Evolutionary conservation across 176 grass and related monocot genomes (phyloP), one percentile per base, ranked within the genome.

Genomic region (Aegilops tauschii): DNA sequence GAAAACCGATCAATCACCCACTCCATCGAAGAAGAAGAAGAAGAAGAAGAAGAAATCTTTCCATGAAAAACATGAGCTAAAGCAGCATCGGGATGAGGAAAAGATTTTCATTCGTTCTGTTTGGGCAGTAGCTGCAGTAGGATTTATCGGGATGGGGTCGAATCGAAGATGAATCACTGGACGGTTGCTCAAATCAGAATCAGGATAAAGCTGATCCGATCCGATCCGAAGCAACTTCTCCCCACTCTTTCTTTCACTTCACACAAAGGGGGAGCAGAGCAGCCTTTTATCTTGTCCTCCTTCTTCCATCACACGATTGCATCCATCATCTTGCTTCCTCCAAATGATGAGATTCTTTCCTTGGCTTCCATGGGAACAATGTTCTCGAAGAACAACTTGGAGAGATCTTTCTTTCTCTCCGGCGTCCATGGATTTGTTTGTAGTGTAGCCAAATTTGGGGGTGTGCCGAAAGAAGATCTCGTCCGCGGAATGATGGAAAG

Each of bases 201-300:
- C 78, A 12, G 13, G 6, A 61, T 25, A 90, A 86, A 86, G 79
- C 83, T 81, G 58, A 71, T 84, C 27, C 12, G 39, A 42, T 42
- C 39, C 40, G 62, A 67, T 42, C 67, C 13, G 73, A 76, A 4
- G 14, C 25, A 34, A 66, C 83, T 85, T 81, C 85, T 59, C 31
- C 69, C 28, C 34, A 64, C 52, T 21, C 45, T 88, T 78, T 74
- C 40, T 65, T 69, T 20, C 36, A 44, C 16, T 84, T 34, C 5
- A 73, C 82, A 85, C 11, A 65, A 84, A 81, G 50, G 9, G 59
- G 28, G 13, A 68, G 59, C 40, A 72, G 82, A 72, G 82, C 36
- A 79, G 84, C 63, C 73, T 85, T 79, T 62, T 16, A 23, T 6
- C 9, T 0, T 8, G 10, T 27, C 12, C 34, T 69, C 7, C 4